Conservation (phyloP, 306 rosid species). For the Cucumis melo region DNA sequence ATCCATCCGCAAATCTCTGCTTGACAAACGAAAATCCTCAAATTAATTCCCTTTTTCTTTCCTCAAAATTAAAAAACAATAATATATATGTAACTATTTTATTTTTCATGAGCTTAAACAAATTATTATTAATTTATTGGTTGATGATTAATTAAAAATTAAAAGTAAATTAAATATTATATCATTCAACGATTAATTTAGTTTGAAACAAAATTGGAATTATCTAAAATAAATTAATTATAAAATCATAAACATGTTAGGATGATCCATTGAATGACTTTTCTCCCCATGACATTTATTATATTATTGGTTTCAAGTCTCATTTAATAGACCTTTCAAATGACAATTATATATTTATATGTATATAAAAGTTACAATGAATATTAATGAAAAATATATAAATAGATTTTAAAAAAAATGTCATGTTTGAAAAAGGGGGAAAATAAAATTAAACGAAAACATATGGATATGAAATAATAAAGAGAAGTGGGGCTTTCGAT, state of each 20-base stretch:
- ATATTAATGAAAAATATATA: not conserved
- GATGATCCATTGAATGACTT: not conserved
- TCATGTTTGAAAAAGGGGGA: too few relatives aligned
- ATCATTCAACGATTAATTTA: too few relatives aligned
- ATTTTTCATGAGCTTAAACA: not conserved
- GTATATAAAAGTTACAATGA: not conserved
- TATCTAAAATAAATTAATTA: too few relatives aligned
- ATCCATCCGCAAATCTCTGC: conserved; percentile 1
- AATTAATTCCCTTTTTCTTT: too few relatives aligned
- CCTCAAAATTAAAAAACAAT: too few relatives aligned
- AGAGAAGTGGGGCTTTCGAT: not conserved
- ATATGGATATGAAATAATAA: not conserved
- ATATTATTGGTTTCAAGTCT: not conserved
- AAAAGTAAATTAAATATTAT: too few relatives aligned
- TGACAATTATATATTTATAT: not conserved
- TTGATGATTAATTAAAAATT: too few relatives aligned
- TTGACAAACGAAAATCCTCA: not conserved
- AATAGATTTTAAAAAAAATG: too few relatives aligned
- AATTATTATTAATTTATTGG: too few relatives aligned
- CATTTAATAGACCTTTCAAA: not conserved
- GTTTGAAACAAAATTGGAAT: too few relatives aligned
- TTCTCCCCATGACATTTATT: not conserved
- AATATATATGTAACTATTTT: not conserved
- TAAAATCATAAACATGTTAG: not conserved
- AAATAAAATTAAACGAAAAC: not conserved